These are phyloP conservation scores for Kodamaea laetipori DNA, from an alignment of 805 yeast genomes.

Conservation along the genomic window DNA sequence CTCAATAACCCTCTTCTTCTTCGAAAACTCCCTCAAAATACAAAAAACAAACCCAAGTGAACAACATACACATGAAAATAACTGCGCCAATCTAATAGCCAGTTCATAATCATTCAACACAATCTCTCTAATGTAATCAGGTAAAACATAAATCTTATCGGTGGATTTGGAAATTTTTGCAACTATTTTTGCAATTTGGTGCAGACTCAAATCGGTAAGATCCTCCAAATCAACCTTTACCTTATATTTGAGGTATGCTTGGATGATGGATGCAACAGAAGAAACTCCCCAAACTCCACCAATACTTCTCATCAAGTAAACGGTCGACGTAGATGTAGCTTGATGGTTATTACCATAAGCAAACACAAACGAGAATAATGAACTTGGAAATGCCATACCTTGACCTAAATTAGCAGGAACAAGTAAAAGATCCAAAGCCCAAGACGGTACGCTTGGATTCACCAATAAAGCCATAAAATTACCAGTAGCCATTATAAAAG, in stretches of 20 bases:
- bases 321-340: constrained; percentile 43
- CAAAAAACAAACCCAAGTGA: constrained; percentile 19
- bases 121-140: constrained; percentile 19
- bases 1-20: too few species aligned
- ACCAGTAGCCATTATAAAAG: constrained; percentile 36
- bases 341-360: constrained; percentile 32
- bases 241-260: constrained; percentile 16
- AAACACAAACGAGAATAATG: constrained; percentile 39
- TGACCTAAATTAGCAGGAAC: constrained; percentile 43
- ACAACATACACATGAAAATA: constrained; percentile 19
- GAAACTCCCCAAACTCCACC: constrained; percentile 46
- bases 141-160: constrained; percentile 20
- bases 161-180: constrained; percentile 23
- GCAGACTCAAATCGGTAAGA: constrained; percentile 12
- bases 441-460: constrained; percentile 21
- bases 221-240: constrained; percentile 19
- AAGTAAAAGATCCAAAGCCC: constrained; percentile 27
- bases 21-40: constrained; percentile 16
- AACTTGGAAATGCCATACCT: constrained; percentile 40
- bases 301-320: constrained; percentile 39
- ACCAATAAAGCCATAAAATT: constrained; percentile 27
- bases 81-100: constrained; percentile 29
- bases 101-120: constrained; percentile 26
- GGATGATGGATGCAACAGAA: constrained; percentile 23
- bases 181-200: constrained; percentile 22